Evolutionary conservation across 192 early-diverging fungal genomes (phyloP), one percentile per base, ranked within the genome.

Genomic region (Gamsiella multidivaricata): DNA sequence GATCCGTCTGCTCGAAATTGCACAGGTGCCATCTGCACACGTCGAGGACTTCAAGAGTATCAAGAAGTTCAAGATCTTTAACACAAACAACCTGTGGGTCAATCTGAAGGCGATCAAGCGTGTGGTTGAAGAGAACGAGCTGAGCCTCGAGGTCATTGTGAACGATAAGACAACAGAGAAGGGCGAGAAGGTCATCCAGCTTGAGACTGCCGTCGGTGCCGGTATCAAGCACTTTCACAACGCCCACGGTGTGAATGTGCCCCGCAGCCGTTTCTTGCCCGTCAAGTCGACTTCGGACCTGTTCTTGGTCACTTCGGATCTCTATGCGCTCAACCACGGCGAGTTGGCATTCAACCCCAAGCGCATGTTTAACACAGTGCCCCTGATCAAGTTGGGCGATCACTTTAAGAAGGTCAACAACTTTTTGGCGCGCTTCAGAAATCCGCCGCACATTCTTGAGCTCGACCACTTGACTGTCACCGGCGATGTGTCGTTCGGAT

Each of bases 1-100:
- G 54, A 90, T 99, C 65, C 91, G 96, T 37, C 86, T 99, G 36
- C 86, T 98, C 11, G 98, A 99, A 85, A 96, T 99, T 79, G 98
- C 98, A 14, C 98, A 99, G 85, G 98, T 99, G 15, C 96, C 98
- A 29, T 81, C 90, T 56, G 95, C 95, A 61, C 94, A 97, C 67
- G 93, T 96, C 17, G 96, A 99, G 74, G 98, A 99, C 72, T 99
- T 99, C 80, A 99, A 99, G 84, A 93, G 91, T 47, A 89, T 99
- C 85, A 99, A 98, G 82, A 99, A 99, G 85, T 99, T 99, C 90
- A 95, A 97, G 90, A 97, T 98, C 80, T 98, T 98, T 86, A 99
- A 99, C 88, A 99, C 97, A 51, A 95, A 94, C 86, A 95, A 95
- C 80, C 67, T 94, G 76, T 95, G 93, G 93, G 90, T 94, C 61